Conservation (phyloP, 768 basidiomycete genomes). For the Candolleomyces eurysporus region DNA sequence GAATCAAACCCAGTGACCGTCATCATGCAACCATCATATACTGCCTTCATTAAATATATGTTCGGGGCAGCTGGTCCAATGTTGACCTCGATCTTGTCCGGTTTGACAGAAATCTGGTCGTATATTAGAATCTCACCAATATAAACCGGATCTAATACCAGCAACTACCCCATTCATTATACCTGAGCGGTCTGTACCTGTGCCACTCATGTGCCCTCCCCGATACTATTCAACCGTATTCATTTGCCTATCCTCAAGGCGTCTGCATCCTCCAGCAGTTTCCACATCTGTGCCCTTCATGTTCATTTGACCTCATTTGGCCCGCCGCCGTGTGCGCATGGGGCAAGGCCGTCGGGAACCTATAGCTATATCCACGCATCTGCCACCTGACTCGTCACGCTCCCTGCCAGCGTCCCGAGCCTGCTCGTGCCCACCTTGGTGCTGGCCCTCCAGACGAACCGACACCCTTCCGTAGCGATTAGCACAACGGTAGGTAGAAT, state of each 20-base stretch:
- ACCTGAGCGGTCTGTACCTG: slow-evolving; percentile 21
- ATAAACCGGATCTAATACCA: slow-evolving; percentile 28
- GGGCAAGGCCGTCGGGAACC: slow-evolving; percentile 53
- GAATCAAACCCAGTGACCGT: slow-evolving; percentile 10
- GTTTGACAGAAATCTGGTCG: slow-evolving; percentile 39
- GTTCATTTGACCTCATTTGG: slow-evolving; percentile 46
- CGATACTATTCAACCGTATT: too few relatives aligned
- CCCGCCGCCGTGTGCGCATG: slow-evolving; percentile 49
- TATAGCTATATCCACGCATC: slow-evolving; percentile 48
- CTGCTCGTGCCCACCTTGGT: too few relatives aligned
- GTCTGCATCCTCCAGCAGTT: slow-evolving; percentile 35
- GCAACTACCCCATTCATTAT: slow-evolving; percentile 40
- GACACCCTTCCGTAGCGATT: too few relatives aligned
- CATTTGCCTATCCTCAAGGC: slow-evolving; percentile 17
- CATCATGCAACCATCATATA: too few relatives aligned
- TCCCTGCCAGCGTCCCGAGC: slow-evolving; percentile 18
- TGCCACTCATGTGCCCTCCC: background rate
- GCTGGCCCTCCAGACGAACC: too few relatives aligned
- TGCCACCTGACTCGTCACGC: slow-evolving; percentile 26
- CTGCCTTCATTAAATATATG: background rate
- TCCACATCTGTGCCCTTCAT: slow-evolving; percentile 55
- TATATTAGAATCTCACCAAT: slow-evolving; percentile 48
- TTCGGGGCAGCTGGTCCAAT: slow-evolving; percentile 23
- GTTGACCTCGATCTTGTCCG: slow-evolving; percentile 42
- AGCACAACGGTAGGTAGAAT: too few relatives aligned